These are phyloP conservation scores for Protomyces arabidopsidicola DNA, from an alignment of 1,139 yeast species.

Conservation along the genomic window DNA sequence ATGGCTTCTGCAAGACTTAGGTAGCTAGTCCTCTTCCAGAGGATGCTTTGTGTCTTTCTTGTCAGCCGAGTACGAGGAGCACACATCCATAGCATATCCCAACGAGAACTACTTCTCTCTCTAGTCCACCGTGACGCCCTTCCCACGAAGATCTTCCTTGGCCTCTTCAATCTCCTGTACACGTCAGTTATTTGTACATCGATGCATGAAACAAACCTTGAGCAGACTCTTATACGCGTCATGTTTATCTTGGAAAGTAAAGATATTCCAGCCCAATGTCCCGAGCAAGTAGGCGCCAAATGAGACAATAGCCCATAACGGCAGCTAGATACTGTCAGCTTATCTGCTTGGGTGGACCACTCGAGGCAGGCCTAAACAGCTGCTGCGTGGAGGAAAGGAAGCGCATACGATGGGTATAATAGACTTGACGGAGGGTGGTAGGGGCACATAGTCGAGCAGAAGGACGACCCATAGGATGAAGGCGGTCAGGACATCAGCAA, in stretches of 20 bases:
- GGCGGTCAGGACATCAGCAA: constrained; percentile 47
- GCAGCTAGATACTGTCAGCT: constrained; percentile 43
- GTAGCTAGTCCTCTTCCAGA: no score
- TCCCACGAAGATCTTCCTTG: constrained; percentile 7
- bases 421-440: constrained; percentile 50
- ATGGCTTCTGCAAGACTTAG: no score
- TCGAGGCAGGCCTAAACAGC: neutral
- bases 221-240: constrained; percentile 62
- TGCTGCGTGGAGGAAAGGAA: neutral
- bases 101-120: no score
- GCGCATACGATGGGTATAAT: constrained; percentile 50
- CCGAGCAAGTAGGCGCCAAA: constrained; percentile 72
- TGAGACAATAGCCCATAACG: constrained; percentile 66
- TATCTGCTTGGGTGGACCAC: no score
- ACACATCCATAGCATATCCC: no score
- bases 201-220: constrained; percentile 34
- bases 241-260: constrained; percentile 68
- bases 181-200: no score
- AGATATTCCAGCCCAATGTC: constrained; percentile 66
- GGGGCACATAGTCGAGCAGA: constrained; percentile 53
- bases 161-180: constrained; percentile 27
- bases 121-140: constrained; percentile 18
- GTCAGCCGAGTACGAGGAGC: no score
- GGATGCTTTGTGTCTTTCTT: no score
- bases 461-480: constrained; percentile 56